Evolutionary conservation across 2,329 filamentous ascomycete genomes (phyloP).

Genomic region (Aspergillus puulaauensis): DNA sequence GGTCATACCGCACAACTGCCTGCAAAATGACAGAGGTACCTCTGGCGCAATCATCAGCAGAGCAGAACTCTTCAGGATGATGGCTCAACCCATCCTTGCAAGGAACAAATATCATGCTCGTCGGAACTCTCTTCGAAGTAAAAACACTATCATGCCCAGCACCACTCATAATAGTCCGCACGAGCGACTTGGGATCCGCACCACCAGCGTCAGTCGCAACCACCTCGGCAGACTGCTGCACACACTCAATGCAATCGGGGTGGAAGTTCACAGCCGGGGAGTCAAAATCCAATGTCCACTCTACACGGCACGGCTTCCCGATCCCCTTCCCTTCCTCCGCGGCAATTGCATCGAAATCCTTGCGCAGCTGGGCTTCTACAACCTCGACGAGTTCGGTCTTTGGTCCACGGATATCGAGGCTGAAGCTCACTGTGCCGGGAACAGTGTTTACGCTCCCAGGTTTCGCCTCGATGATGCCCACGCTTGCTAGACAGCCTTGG

Average conservation of each 20-base stretch:
- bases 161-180: slow-evolving; percentile 58
- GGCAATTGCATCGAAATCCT: slow-evolving; percentile 61
- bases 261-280: slow-evolving; percentile 65
- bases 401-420: slow-evolving; percentile 65
- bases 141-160: slow-evolving; percentile 68
- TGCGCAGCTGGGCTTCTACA: slow-evolving; percentile 58
- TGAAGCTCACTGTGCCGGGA: slow-evolving; percentile 66
- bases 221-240: slow-evolving; percentile 58
- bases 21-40: slow-evolving; percentile 48
- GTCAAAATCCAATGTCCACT: slow-evolving; percentile 63
- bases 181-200: slow-evolving; percentile 41
- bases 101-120: slow-evolving; percentile 67
- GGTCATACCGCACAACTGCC: slow-evolving; percentile 35
- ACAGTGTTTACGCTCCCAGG: slow-evolving; percentile 74
- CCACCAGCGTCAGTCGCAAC: slow-evolving; percentile 54
- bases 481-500: slow-evolving; percentile 63
- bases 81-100: slow-evolving; percentile 64
- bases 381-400: slow-evolving; percentile 56
- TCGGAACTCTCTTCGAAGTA: slow-evolving; percentile 59
- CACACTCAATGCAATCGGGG: slow-evolving; percentile 64
- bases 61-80: slow-evolving; percentile 63
- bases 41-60: slow-evolving; percentile 58
- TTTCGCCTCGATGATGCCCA: slow-evolving; percentile 65
- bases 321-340: slow-evolving; percentile 54
- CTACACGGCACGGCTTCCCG: slow-evolving; percentile 53